These are phyloP conservation scores for Boletus sensibilis DNA, from an alignment of 768 basidiomycete species.

Conservation along the genomic window DNA sequence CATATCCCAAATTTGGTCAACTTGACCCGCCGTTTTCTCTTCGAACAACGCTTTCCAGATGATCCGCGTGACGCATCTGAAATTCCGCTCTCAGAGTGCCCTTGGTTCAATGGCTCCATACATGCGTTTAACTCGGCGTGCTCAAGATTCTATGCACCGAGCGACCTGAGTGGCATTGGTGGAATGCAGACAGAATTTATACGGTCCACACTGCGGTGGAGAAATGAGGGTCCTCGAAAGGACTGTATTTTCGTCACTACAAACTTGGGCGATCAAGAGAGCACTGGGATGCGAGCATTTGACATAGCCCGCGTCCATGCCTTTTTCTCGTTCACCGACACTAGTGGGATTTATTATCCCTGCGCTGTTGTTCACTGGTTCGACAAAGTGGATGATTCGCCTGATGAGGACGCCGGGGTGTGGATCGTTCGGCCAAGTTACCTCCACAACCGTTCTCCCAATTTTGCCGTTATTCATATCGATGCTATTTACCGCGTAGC, in stretches of 20 bases:
- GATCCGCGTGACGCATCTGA: too few relatives aligned
- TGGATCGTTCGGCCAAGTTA: conserved; percentile 25
- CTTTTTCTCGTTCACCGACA: too few relatives aligned
- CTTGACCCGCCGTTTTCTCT: too few relatives aligned
- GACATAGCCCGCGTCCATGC: too few relatives aligned
- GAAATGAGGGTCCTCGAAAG: not conserved
- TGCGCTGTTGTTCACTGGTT: too few relatives aligned
- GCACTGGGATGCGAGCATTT: too few relatives aligned
- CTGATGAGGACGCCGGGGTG: conserved; percentile 28
- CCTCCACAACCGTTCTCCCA: not conserved
- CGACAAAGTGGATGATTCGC: not conserved
- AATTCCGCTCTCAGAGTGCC: too few relatives aligned
- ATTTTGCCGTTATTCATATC: conserved; percentile 23
- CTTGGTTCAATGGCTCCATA: too few relatives aligned
- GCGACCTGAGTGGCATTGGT: not conserved
- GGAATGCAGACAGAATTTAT: not conserved
- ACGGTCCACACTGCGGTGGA: not conserved
- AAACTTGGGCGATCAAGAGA: not conserved
- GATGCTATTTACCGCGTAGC: conserved; percentile 4
- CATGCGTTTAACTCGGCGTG: not conserved
- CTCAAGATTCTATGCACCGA: not conserved
- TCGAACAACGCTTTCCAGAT: too few relatives aligned
- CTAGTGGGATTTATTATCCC: too few relatives aligned
- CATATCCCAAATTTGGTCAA: too few relatives aligned
- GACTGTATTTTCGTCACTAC: not conserved